Percentiles rank a stretch among this genome's conserved stretches.
These are phyloP conservation scores for Amoebophrya sp. DNA, from an alignment of 169 alveolate genomes.

Conservation along the genomic window DNA sequence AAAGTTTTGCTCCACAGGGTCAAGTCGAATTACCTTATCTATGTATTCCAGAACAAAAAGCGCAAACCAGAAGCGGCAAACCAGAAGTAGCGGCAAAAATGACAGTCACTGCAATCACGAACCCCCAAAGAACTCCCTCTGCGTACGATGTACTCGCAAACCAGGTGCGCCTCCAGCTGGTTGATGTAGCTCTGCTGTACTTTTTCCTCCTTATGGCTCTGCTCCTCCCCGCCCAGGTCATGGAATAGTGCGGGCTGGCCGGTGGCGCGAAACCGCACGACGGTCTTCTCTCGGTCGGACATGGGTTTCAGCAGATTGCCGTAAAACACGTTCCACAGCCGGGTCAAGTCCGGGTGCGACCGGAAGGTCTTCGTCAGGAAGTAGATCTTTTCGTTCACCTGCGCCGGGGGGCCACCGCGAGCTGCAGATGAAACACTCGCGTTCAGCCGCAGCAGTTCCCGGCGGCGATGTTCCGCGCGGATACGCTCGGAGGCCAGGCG, in stretches of 20 bases:
- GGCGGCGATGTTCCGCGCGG: no score
- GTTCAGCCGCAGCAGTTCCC: no score
- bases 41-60: no score
- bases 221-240: neutral
- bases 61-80: no score
- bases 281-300: neutral
- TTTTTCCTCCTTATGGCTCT: neutral
- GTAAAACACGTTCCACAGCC: neutral
- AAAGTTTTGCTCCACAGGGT: no score
- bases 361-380: constrained; percentile 13
- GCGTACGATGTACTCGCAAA: neutral
- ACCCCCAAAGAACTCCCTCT: no score
- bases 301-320: neutral
- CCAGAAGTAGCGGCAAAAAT: no score
- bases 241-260: neutral
- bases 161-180: constrained; percentile 25
- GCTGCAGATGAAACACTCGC: no score
- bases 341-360: neutral
- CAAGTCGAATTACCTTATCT: no score
- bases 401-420: no score
- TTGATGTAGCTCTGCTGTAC: neutral
- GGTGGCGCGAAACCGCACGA: neutral
- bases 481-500: no score
- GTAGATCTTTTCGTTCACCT: neutral
- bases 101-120: no score